Evolutionary conservation across 257 asterid genomes (phyloP), one percentile per base, ranked within the genome.

Genomic region (Anisodus acutangulus): DNA sequence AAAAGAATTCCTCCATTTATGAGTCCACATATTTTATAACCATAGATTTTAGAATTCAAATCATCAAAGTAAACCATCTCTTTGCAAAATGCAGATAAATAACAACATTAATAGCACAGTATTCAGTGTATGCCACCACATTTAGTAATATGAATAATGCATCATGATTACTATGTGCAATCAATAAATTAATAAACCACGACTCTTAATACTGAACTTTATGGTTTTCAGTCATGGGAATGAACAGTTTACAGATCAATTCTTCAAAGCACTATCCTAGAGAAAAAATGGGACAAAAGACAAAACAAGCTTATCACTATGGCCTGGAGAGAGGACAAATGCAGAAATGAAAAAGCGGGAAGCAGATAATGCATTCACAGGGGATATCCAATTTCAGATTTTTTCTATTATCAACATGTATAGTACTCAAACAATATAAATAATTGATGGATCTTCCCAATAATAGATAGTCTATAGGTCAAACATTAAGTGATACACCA

Each of bases 151-250:
- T 66, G 6, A n/a, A n/a, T 41, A 41, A 45, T 45, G 79, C 22
- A 49, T 74, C 62, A 22, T 15, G 17, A 49, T 26, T 31, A 31
- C 26, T 26, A 53, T 78, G 22, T 9, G 53, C 9, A 17, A 51
- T 76, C 81, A 76, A 76, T 51, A 43, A 51, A 76, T 51, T 76
- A 7, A 51, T 49, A 11, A 74, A 76, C 81, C 12, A 76, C 11
- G 0, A 74, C 81, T 76, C 22, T 3, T 22, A 55, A 13, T 55
- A 49, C 26, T 51, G 63, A 51, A 22, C 26, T 12, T 72, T 22
- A 51, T 26, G 22, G 2, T 51, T 76, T 51, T 51, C 53, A 51
- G 81, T 11, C 63, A 12, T 31, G 63, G 63, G 63, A 76, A 76
- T 22, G 62, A 76, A 49, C 22, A 76, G 12, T 51, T 51, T 13